Evolutionary conservation across 768 basidiomycete genomes (phyloP), one percentile per base, ranked within the genome.

Genomic region (Collybiopsis confluens): DNA sequence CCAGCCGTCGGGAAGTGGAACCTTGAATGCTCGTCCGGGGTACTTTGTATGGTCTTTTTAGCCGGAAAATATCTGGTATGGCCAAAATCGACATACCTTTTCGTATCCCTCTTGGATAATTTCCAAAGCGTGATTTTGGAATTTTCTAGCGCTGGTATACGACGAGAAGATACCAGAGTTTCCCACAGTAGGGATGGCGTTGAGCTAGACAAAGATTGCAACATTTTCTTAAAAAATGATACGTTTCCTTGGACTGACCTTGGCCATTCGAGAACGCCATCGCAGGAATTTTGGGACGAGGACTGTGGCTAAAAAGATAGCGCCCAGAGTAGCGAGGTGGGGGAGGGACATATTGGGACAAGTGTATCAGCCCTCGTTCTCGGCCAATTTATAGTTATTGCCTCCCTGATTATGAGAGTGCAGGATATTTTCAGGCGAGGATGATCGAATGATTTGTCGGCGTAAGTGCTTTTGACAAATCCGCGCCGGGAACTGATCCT

Each of bases 31-130:
- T 18, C 45, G 45, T 7, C 33, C 33, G n/a, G 45, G 45, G 20
- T 46, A 33, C 45, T 46, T 16, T 9, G 33, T 2, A 46, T 4
- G 16, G 5, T 28, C 8, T 15, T 13, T 13, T 13, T 16, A 24
- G 28, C 28, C 1, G 21, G 15, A 7, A 5, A 11, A 24, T 0
- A 28, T 16, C 9, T 45, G 13, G 20, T 1, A 26, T 16, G 3
- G 11, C 20, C 13, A 27, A 9, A 33, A 8, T 20, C 16, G 30
- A 30, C 45, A 5, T 33, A 20, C 45, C 45, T 46, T 46, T 20
- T 46, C 28, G 20, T 46, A 46, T 46, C 45, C 45, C 20, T 46
- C 45, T 33, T 46, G 45, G 7, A 46, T 16, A 10, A 46, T 46
- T 33, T 46, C 45, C 18, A 16, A n/a, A 18, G 45, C 45, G 33